A percentile compares a stretch with the other conserved stretches of the same genome.
Evolutionary conservation across 164 flowering plant genomes (phyloP).

Genomic region (Chloranthus sessilifolius): DNA sequence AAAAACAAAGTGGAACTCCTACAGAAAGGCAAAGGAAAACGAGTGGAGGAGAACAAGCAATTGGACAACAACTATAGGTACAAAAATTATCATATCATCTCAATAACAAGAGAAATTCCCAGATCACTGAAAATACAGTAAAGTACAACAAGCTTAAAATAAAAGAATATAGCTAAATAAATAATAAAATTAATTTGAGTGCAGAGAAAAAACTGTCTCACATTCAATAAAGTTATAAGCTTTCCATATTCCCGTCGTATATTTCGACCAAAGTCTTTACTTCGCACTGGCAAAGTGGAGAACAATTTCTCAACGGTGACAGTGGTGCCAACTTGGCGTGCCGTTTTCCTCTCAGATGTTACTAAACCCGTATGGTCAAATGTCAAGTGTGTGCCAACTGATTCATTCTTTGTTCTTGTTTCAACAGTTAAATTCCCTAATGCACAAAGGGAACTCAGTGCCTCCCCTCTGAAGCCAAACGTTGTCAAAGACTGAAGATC

Average conservation of each 20-base stretch:
- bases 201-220: slow-evolving; percentile 19
- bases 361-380: slow-evolving; percentile 75
- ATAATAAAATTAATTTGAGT: not conserved
- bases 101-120: no score
- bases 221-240: slow-evolving; percentile 80
- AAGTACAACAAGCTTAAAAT: no score
- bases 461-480: slow-evolving; percentile 97
- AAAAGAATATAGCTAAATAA: no score
- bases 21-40: no score
- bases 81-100: no score
- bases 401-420: slow-evolving; percentile 74
- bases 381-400: slow-evolving; percentile 78
- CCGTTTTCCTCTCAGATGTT: slow-evolving; percentile 71
- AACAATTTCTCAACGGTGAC: slow-evolving; percentile 82
- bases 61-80: no score
- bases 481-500: slow-evolving; percentile 85
- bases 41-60: no score
- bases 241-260: slow-evolving; percentile 92
- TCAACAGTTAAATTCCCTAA: slow-evolving; percentile 83
- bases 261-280: slow-evolving; percentile 89
- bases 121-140: no score
- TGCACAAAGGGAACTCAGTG: slow-evolving; percentile 85
- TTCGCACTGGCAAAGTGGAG: slow-evolving; percentile 77
- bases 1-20: no score
- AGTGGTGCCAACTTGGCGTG: slow-evolving; percentile 92